A percentile compares a stretch with the other conserved stretches of the same genome.
Evolutionary conservation across 179 eudicot species (phyloP).

Genomic region (Carnegiea gigantea): DNA sequence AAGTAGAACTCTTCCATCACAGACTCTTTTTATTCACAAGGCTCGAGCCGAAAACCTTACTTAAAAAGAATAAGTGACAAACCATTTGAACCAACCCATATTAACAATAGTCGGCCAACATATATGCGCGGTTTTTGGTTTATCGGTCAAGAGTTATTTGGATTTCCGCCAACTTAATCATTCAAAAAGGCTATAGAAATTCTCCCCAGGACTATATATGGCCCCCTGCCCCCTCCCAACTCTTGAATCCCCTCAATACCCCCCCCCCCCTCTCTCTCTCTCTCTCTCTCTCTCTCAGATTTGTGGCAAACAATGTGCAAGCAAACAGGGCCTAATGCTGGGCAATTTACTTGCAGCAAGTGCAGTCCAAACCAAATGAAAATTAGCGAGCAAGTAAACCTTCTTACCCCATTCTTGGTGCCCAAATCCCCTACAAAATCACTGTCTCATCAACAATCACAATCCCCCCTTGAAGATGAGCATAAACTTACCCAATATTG

Average conservation of each 20-base stretch:
- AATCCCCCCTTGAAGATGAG: slow-evolving; percentile 7
- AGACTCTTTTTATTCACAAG: too few relatives aligned
- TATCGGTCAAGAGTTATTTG: too few relatives aligned
- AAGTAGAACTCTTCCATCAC: too few relatives aligned
- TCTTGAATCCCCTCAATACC: neutral
- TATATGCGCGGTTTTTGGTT: too few relatives aligned
- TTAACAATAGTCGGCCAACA: too few relatives aligned
- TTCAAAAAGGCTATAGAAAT: too few relatives aligned
- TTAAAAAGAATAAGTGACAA: too few relatives aligned
- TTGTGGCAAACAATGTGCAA: neutral
- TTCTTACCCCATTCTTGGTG: slow-evolving; percentile 28
- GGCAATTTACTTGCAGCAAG: neutral
- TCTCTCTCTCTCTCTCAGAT: neutral
- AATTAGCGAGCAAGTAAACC: neutral
- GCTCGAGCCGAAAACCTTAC: too few relatives aligned
- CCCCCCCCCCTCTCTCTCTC: neutral
- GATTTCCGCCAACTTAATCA: too few relatives aligned
- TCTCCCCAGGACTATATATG: too few relatives aligned
- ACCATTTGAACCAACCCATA: too few relatives aligned
- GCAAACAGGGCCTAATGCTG: neutral
- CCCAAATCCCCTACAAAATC: slow-evolving; percentile 29
- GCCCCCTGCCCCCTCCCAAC: neutral
- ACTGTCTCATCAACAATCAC: neutral
- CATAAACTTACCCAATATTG: neutral
- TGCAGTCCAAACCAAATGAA: slow-evolving; percentile 8